Percentiles rank a stretch among this genome's conserved stretches.
Evolutionary conservation across 192 early-diverging fungal species (phyloP).

Genomic region (Coemansia sp.): DNA sequence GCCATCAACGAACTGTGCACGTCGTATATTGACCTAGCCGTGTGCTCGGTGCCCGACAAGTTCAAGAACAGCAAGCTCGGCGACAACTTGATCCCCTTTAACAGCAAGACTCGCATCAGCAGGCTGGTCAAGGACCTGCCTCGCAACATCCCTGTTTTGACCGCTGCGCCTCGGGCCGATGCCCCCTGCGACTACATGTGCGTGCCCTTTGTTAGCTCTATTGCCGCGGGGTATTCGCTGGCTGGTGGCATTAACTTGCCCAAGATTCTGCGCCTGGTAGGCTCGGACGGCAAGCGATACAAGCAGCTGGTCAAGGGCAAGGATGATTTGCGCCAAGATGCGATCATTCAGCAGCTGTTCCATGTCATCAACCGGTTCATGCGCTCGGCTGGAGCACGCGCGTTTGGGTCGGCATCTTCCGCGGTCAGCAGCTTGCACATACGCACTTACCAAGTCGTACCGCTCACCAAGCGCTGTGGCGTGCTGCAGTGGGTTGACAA

Average conservation of each 20-base stretch:
- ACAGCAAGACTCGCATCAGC: constrained; percentile 22
- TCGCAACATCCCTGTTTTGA: constrained; percentile 33
- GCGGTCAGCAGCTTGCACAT: constrained; percentile 39
- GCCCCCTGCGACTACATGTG: constrained; percentile 36
- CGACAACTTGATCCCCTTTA: constrained; percentile 28
- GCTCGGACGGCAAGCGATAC: constrained; percentile 44
- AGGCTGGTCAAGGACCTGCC: constrained; percentile 34
- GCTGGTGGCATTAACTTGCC: constrained; percentile 54
- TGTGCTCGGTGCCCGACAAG: constrained; percentile 36
- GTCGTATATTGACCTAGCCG: constrained; percentile 44
- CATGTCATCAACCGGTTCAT: constrained; percentile 61
- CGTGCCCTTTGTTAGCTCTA: constrained; percentile 36
- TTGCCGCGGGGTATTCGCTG: constrained; percentile 35
- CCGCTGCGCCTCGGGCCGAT: constrained; percentile 22
- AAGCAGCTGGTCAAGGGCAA: constrained; percentile 58
- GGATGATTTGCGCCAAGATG: constrained; percentile 78
- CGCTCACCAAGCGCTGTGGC: constrained; percentile 82
- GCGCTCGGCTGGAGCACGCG: constrained; percentile 16
- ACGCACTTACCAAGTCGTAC: constrained; percentile 75
- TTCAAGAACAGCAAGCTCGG: constrained; percentile 25
- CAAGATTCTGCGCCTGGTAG: constrained; percentile 43
- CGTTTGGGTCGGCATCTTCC: neutral
- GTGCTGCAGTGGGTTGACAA: constrained; percentile 95
- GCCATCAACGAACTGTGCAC: constrained; percentile 40
- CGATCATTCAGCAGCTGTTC: constrained; percentile 68